Base-by-base conservation (phyloP, 108 stramenopile species). In the Chaetoceros muelleri region DNA sequence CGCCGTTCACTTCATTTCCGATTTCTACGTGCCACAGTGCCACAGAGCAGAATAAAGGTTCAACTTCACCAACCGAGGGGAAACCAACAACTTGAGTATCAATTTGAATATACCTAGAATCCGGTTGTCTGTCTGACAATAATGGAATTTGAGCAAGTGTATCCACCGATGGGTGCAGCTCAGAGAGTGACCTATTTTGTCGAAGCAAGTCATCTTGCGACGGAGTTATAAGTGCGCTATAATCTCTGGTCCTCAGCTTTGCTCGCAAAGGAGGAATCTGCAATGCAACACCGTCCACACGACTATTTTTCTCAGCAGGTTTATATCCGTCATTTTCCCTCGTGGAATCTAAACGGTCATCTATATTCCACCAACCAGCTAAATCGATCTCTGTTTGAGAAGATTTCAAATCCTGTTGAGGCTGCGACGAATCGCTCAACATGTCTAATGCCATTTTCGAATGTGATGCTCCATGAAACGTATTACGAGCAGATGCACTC, bases 1-100 rank as follows among this genome's bases (percentile, higher is more conserved):
- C 53, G 18, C 61, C 28, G n/a, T n/a, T n/a, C 21, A 72, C 58
- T 27, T 70, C 61, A 3, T 28, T 52, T 16, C 57, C 66, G 0
- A 84, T 80, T 57, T 93, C 87, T n/a, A 93, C 83, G 61, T 89
- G 77, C 52, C 84, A 93, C 17, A 93, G 80, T 7, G 82, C 76
- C 18, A 93, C 51, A 3, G 81, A 80, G 56, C 91, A 93, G 61
- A 89, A 93, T 52, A 93, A 66, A 2, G 91, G 91, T 57, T 93
- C 91, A 19, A 85, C 71, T 62, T 93, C 91, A 1, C 80, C 90
- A 29, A 89, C 55, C 24, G 75, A 67, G 8, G 87, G 80, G 60
- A 93, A 93, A n/a, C 78, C 81, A n/a, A 93, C 82, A 18, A 81
- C 80, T 28, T 84, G 80, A 20, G 91, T 85, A 55, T 93, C 87